A percentile compares a stretch with the other conserved stretches of the same genome.
phyloP scores from a whole-genome alignment of 2,329 filamentous ascomycete species.

The Didymella glomerata region DNA sequence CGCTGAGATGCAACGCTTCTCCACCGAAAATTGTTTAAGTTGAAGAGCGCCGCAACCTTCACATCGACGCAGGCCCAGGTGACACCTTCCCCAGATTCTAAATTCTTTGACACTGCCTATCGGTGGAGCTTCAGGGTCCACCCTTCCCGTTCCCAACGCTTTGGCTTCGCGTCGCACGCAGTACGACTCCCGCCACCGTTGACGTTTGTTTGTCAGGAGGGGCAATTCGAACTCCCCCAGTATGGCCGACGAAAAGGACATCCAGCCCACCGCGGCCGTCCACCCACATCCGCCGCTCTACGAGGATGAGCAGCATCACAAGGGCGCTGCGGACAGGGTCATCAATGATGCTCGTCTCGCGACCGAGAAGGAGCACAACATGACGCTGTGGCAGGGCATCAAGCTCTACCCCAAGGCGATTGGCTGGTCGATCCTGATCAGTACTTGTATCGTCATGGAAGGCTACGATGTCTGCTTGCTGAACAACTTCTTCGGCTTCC shows the following conservation, averaged over 20 bases:
- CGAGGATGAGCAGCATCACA: slow-evolving; percentile 34
- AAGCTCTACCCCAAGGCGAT: slow-evolving; percentile 87
- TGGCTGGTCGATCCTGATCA: slow-evolving; percentile 83
- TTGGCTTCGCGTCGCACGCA: slow-evolving; percentile 1
- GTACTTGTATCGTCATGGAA: slow-evolving; percentile 92
- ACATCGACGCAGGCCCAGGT: slow-evolving; percentile 6
- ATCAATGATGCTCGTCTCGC: slow-evolving; percentile 56
- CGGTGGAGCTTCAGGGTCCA: slow-evolving; percentile 12
- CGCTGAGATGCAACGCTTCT: slow-evolving; percentile 4
- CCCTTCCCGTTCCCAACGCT: slow-evolving; percentile 6
- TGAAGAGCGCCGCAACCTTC: slow-evolving; percentile 16
- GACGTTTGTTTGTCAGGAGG: slow-evolving; percentile 5
- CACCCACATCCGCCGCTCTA: slow-evolving; percentile 18
- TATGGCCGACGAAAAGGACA: slow-evolving; percentile 40
- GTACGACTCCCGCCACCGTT: slow-evolving; percentile 1
- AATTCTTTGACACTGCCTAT: slow-evolving; percentile 3
- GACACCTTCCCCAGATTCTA: slow-evolving; percentile 18
- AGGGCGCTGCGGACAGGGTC: slow-evolving; percentile 42
- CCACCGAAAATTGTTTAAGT: slow-evolving; percentile 22
- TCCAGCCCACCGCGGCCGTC: slow-evolving; percentile 27
- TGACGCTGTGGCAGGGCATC: slow-evolving; percentile 75
- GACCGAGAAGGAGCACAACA: slow-evolving; percentile 59
- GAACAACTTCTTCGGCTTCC: slow-evolving; percentile 75
- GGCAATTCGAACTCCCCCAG: slow-evolving; percentile 4
- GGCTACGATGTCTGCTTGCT: slow-evolving; percentile 84